phyloP scores from a whole-genome alignment of 306 rosid genomes.

The Cicer yamashitae region DNA sequence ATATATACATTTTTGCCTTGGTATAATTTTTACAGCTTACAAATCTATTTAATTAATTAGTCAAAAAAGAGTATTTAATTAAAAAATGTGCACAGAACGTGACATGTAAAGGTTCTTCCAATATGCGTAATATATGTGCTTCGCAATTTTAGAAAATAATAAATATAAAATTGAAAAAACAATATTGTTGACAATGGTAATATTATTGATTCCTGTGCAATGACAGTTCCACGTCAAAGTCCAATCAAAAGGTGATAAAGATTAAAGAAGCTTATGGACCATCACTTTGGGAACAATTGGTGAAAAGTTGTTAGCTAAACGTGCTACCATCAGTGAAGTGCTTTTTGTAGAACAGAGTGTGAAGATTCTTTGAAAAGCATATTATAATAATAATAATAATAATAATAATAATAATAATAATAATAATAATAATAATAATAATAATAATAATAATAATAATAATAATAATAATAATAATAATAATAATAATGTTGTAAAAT shows the following conservation, averaged over 20 bases:
- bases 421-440: no score
- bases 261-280: constrained; percentile 21
- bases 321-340: constrained; percentile 29
- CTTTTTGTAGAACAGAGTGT: constrained; percentile 27
- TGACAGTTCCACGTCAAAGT: constrained; percentile 23
- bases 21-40: no score
- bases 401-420: no score
- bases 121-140: constrained; percentile 38
- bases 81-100: constrained; percentile 7
- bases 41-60: no score
- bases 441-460: not conserved
- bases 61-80: no score
- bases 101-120: constrained; percentile 31
- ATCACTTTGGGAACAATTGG: constrained; percentile 12
- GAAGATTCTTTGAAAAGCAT: not conserved
- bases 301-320: constrained; percentile 36
- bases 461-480: not conserved
- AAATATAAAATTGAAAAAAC: not conserved
- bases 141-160: not conserved
- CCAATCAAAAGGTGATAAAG: constrained; percentile 26
- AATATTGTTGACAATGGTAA: not conserved
- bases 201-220: not conserved
- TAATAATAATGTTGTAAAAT: no score
- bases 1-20: no score
- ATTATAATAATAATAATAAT: not conserved